These are phyloP conservation scores for Pythium sp. DNA, from an alignment of 352 stramenopile species.

Conservation along the genomic window DNA sequence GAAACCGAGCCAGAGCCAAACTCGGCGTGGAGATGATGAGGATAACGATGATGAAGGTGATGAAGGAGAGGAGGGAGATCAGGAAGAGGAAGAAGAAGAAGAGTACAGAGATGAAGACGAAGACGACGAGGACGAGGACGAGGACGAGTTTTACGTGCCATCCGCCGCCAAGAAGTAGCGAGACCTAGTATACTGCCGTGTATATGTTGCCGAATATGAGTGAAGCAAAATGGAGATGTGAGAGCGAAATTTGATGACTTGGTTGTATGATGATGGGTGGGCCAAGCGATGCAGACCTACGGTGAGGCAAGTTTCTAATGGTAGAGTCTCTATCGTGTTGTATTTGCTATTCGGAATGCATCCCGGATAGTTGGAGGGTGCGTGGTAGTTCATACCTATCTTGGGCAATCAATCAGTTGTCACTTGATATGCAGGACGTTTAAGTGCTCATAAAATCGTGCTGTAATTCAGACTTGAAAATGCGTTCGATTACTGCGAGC, in stretches of 20 bases:
- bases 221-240: not conserved
- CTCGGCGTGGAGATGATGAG: not conserved
- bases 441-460: too few species aligned
- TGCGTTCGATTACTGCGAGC: too few species aligned
- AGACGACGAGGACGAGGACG: not conserved
- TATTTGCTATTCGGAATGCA: too few species aligned
- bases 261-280: not conserved
- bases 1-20: not conserved
- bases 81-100: slow-evolving; percentile 15
- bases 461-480: too few species aligned
- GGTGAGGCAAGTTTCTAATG: too few species aligned
- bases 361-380: too few species aligned
- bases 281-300: too few species aligned
- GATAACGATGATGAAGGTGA: not conserved
- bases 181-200: not conserved
- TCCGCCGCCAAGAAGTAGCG: not conserved
- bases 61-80: slow-evolving; percentile 22
- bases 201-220: not conserved
- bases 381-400: too few species aligned
- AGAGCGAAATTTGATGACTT: not conserved
- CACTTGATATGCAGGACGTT: too few species aligned
- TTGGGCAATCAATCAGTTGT: too few species aligned
- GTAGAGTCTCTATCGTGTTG: too few species aligned
- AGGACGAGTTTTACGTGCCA: slow-evolving; percentile 1
- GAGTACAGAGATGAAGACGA: not conserved